Evolutionary conservation across 75 land plant species (phyloP).

Genomic region (Adiantum capillusveneris): DNA sequence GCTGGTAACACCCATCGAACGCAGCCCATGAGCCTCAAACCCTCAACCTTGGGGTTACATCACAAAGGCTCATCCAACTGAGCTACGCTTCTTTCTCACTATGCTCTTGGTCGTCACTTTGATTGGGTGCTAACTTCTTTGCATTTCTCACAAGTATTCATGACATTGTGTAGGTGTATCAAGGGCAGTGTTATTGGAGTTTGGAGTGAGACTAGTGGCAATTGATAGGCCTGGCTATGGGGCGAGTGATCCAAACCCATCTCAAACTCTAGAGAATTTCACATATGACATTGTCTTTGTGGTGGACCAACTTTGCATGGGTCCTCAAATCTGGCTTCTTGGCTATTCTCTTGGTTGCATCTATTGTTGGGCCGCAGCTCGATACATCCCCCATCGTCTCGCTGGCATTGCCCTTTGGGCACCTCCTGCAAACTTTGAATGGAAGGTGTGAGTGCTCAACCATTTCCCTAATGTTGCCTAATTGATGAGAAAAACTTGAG

Average conservation of each 20-base stretch:
- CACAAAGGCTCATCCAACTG: too few species aligned
- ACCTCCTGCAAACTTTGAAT: constrained; percentile 22
- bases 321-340: constrained; percentile 19
- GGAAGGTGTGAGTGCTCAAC: constrained; percentile 13
- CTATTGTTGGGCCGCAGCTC: constrained; percentile 25
- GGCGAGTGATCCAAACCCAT: constrained; percentile 11
- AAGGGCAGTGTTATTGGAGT: constrained; percentile 15
- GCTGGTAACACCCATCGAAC: too few species aligned
- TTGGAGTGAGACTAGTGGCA: constrained; percentile 18
- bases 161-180: constrained; percentile 9
- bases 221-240: constrained; percentile 37
- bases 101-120: too few species aligned
- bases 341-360: constrained; percentile 24
- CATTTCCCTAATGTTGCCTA: too few species aligned
- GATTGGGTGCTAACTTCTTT: too few species aligned
- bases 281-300: constrained; percentile 16
- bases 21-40: too few species aligned
- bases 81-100: too few species aligned
- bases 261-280: constrained; percentile 13
- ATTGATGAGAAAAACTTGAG: too few species aligned
- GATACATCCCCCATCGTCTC: constrained; percentile 25
- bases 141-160: too few species aligned
- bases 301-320: constrained; percentile 16
- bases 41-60: too few species aligned
- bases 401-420: constrained; percentile 30